Evolutionary conservation across 169 alveolate species (phyloP), one percentile per base, ranked within the genome.

Genomic region (Theileria parva): DNA sequence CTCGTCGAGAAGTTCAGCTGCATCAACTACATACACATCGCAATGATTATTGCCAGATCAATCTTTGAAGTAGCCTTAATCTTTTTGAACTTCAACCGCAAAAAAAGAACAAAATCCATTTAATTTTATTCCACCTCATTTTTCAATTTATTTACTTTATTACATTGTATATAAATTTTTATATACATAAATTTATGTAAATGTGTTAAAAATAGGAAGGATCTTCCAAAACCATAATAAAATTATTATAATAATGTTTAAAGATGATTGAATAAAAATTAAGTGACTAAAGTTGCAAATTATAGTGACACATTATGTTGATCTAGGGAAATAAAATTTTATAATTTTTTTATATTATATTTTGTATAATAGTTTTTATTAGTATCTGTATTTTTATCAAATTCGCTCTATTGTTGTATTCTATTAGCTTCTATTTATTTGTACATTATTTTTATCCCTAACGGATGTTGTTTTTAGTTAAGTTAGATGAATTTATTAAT

Each of bases 1-100:
- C 67, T 73, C 48, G 80, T 73, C 12, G 80, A 73, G 44, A 57
- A 73, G 71, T 59, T 19, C 63, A 13, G 44, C 57, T 59, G 69
- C 53, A 53, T 69, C 19, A 32, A 69, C 37, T 7, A 68, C 9
- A 69, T 69, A 30, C 75, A 78, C 71, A 15, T 34, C 1, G 80
- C 74, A 21, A 50, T 78, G 80, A 27, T 53, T 17, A 27, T 71
- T 23, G 63, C 32, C 19, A 39, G 86, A 48, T 15, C 70, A n/a
- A 0, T 34, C 32, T 78, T 32, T 48, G 69, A 13, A 65, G 65
- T 21, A 0, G 59, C 72, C 3, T 67, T 73, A 55, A 30, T 51
- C 61, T 11, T 68, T 59, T 59, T 68, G 44, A 68, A 37, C 63
- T 6, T 68, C 23, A 68, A 19, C 34, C 60, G 44, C 2, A 68